Conservation (phyloP, 1,284 basidiomycete species). For the Termitomyces sp. region DNA sequence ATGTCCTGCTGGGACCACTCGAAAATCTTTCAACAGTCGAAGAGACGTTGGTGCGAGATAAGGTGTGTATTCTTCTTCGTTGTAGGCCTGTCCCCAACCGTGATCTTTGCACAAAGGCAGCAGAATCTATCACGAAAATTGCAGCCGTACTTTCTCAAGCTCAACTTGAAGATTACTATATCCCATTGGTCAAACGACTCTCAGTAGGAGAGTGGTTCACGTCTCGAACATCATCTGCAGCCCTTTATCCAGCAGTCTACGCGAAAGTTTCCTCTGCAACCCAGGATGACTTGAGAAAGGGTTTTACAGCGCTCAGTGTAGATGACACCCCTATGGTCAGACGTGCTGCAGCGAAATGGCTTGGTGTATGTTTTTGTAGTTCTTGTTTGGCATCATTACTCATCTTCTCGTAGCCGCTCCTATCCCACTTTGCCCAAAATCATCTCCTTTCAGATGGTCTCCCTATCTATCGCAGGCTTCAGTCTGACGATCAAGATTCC, state of each 20-base stretch:
- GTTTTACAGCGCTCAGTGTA: slow-evolving; percentile 78
- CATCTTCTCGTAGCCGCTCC: slow-evolving; percentile 54
- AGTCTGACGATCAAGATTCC: slow-evolving; percentile 97
- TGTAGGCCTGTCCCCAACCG: background rate
- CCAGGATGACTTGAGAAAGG: slow-evolving; percentile 88
- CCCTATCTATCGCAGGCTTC: slow-evolving; percentile 91
- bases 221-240: slow-evolving; percentile 94
- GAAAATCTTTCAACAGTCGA: slow-evolving; percentile 97
- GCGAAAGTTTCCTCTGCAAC: slow-evolving; percentile 65
- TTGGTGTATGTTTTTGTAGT: slow-evolving; percentile 65
- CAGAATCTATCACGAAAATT: slow-evolving; percentile 95
- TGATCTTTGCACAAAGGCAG: slow-evolving; percentile 55
- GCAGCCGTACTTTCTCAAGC: slow-evolving; percentile 72
- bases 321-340: slow-evolving; percentile 99
- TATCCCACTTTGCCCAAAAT: slow-evolving; percentile 71
- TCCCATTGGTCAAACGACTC: slow-evolving; percentile 88
- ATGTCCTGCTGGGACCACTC: slow-evolving; percentile 86
- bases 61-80: slow-evolving; percentile 56
- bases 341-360: slow-evolving; percentile 93
- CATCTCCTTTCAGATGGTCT: slow-evolving; percentile 87
- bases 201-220: slow-evolving; percentile 99
- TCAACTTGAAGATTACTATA: slow-evolving; percentile 89
- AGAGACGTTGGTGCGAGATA: slow-evolving; percentile 97
- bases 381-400: background rate
- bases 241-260: slow-evolving; percentile 93